phyloP scores from a whole-genome alignment of 108 stramenopile species.

The Schizochytrium sp. region DNA sequence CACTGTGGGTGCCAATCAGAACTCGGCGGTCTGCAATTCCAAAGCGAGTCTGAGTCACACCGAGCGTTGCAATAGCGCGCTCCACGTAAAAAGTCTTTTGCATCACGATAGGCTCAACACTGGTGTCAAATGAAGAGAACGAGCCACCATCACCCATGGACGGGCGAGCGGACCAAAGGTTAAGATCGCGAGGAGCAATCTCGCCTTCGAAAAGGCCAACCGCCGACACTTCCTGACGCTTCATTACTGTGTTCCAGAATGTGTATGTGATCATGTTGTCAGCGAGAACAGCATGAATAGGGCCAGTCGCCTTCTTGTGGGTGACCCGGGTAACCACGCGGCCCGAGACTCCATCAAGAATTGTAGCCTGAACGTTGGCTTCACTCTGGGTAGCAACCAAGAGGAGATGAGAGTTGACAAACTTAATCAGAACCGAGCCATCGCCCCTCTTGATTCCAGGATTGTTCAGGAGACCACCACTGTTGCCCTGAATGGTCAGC shows the following conservation, averaged over 20 bases:
- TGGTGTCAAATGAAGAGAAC: slow-evolving; percentile 83
- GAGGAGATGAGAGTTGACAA: slow-evolving; percentile 22
- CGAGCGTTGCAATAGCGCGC: slow-evolving; percentile 85
- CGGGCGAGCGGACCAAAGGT: slow-evolving; percentile 78
- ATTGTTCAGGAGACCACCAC: not conserved
- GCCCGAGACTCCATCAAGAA: slow-evolving; percentile 91
- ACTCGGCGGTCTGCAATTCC: slow-evolving; percentile 90
- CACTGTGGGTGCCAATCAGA: slow-evolving; percentile 80
- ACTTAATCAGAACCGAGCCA: slow-evolving; percentile 42
- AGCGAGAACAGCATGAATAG: slow-evolving; percentile 72
- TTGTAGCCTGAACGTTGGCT: slow-evolving; percentile 79
- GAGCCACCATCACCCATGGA: slow-evolving; percentile 82
- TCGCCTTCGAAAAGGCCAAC: slow-evolving; percentile 93
- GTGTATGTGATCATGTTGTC: slow-evolving; percentile 95
- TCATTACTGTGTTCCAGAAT: slow-evolving; percentile 86
- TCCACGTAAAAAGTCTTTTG: slow-evolving; percentile 85
- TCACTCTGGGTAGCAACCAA: slow-evolving; percentile 25
- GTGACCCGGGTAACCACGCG: slow-evolving; percentile 87
- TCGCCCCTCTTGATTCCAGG: slow-evolving; percentile 51
- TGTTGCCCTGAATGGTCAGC: not conserved
- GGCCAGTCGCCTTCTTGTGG: slow-evolving; percentile 81
- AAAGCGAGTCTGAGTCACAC: slow-evolving; percentile 85
- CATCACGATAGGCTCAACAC: slow-evolving; percentile 85
- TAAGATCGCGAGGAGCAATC: slow-evolving; percentile 90
- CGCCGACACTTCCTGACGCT: slow-evolving; percentile 88